Evolutionary conservation across 2,329 filamentous ascomycete species (phyloP).

Genomic region (Trichoderma cornu-damae): DNA sequence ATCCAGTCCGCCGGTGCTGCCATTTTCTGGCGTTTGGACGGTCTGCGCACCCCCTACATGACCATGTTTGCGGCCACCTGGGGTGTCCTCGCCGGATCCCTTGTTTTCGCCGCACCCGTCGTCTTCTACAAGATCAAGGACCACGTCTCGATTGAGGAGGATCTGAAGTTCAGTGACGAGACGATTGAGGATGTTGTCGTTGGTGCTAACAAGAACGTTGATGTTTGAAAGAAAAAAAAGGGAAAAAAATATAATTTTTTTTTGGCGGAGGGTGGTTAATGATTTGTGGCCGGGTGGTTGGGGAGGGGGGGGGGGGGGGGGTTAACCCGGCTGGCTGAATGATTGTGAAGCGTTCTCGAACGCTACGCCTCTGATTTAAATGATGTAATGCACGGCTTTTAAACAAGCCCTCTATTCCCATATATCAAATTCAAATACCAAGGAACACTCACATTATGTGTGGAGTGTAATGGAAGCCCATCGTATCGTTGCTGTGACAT

Average conservation of each 20-base stretch:
- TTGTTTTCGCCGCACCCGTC: slow-evolving; percentile 72
- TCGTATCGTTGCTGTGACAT: not conserved
- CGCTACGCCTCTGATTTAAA: slow-evolving; percentile 7
- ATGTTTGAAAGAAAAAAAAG: not conserved
- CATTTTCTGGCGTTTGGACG: slow-evolving; percentile 37
- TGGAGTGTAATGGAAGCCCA: not conserved
- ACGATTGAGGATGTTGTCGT: slow-evolving; percentile 51
- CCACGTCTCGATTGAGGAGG: slow-evolving; percentile 72
- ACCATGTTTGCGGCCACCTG: slow-evolving; percentile 67
- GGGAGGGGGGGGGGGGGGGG: too few species aligned
- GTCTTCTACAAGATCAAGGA: slow-evolving; percentile 77
- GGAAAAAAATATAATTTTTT: too few species aligned
- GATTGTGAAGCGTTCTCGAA: slow-evolving; percentile 15
- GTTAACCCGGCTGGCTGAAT: not conserved
- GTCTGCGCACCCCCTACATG: slow-evolving; percentile 51
- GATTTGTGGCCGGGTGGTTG: not conserved
- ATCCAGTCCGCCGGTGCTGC: slow-evolving; percentile 66
- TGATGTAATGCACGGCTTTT: slow-evolving; percentile 14
- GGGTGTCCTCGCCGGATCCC: slow-evolving; percentile 67
- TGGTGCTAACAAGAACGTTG: slow-evolving; percentile 38
- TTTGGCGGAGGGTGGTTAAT: slow-evolving; percentile 1
- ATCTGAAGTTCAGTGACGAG: slow-evolving; percentile 81
- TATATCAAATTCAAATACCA: slow-evolving; percentile 8
- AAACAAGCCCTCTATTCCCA: slow-evolving; percentile 11
- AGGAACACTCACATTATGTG: not conserved